Base-by-base conservation (phyloP, 2,329 filamentous ascomycete genomes). In the Epichloe coenophiala region DNA sequence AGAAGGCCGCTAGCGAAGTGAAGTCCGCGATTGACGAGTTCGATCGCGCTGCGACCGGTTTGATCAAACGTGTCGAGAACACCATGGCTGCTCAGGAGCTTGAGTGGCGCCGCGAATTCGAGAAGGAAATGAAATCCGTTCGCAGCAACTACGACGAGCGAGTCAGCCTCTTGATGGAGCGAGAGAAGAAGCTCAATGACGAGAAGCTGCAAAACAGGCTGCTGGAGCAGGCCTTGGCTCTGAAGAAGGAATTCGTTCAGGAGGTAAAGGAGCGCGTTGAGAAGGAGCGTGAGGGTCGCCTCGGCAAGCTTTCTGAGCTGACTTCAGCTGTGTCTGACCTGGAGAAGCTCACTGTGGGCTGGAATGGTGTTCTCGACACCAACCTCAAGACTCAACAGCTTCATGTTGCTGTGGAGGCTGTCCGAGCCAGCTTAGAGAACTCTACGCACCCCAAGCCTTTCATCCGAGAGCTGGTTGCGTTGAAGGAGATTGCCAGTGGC, bases 351-450 rank as follows among this genome's bases (percentile, higher is more conserved):
- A 94, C 90, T 1, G 79, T 80, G 1, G 84, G 88, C 57, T 97
- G 89, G 89, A 94, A 91, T 68, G 80, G 83, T 40, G 88, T 97
- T 38, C 81, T 98, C 21, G 89, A 97, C 64, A 76, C 80, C 53
- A 97, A 93, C 70, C 79, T 97, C 55, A 85, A 87, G 68, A 96
- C 93, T 1, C 93, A 98, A 69, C 90, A 97, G 70, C 82, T 98
- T 31, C 88, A 96, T 63, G 88, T 98, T 37, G 93, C 93, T 19
- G 86, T 97, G 33, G 93, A 98, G 65, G 88, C 91, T 39, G 89
- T 97, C 48, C 85, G 88, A 57, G 82, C 87, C 52, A 88, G 84
- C 47, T 78, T 97, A 21, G 84, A 89, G 63, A 84, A 84, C 56
- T 77, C 83, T 12, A 59, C 62, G 12, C 77, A 83, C 59, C 86